Evolutionary conservation across 2,329 filamentous ascomycete species (phyloP).

Genomic region (Fusarium sp.): DNA sequence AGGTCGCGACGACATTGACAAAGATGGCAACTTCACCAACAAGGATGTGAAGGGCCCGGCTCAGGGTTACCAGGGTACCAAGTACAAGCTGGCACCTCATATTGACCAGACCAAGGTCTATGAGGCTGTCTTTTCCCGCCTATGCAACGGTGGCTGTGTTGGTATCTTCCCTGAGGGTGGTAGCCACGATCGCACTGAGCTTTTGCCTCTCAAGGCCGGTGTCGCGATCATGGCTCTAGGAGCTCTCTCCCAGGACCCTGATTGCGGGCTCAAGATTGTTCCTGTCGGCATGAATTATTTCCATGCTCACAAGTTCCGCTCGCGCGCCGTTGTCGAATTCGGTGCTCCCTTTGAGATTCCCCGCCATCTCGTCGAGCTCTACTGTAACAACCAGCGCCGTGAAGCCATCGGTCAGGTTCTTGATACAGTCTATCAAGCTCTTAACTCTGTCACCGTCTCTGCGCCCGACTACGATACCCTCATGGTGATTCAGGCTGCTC

Average conservation of each 20-base stretch:
- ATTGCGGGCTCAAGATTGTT: constrained; percentile 93
- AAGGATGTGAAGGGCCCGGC: constrained; percentile 67
- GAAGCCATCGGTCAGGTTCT: constrained; percentile 90
- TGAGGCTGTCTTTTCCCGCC: constrained; percentile 88
- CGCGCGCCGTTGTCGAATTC: constrained; percentile 95
- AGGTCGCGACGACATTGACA: constrained; percentile 79
- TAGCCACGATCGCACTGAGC: constrained; percentile 92
- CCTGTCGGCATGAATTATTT: constrained; percentile 99
- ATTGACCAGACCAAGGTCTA: constrained; percentile 96
- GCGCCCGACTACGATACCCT: constrained; percentile 95
- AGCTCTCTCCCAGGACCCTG: constrained; percentile 85
- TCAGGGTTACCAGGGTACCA: constrained; percentile 80
- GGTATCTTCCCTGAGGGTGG: constrained; percentile 98
- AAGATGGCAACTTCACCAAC: constrained; percentile 74
- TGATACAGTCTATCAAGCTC: constrained; percentile 86
- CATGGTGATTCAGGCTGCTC: constrained; percentile 95
- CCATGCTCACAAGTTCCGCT: constrained; percentile 98
- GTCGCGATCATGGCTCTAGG: constrained; percentile 98
- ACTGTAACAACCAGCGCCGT: constrained; percentile 84
- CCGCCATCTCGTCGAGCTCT: constrained; percentile 85
- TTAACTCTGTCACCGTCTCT: constrained; percentile 91
- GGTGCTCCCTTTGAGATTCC: constrained; percentile 90
- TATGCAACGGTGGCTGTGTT: constrained; percentile 88
- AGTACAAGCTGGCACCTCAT: constrained; percentile 91
- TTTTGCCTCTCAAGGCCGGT: constrained; percentile 94